Conservation (phyloP, 148 eudicot species). For the Arctostaphylos glauca region DNA sequence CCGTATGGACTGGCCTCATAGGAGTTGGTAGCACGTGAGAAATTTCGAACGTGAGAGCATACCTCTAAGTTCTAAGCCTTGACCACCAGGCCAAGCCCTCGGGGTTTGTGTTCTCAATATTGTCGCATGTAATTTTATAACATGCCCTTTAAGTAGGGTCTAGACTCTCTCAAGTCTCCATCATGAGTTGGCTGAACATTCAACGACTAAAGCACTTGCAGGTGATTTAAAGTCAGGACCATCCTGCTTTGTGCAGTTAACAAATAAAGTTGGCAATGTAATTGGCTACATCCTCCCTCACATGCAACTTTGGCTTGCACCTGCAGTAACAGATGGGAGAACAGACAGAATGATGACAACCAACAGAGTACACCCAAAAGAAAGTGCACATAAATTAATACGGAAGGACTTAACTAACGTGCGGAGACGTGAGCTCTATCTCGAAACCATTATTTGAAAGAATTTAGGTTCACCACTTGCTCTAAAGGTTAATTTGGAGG, state of each 20-base stretch:
- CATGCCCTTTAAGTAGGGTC: not conserved
- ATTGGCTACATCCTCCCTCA: not conserved
- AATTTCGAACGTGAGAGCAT: too few species aligned
- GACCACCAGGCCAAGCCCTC: too few species aligned
- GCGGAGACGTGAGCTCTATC: not conserved
- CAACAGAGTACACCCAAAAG: not conserved
- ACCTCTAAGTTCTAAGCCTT: too few species aligned
- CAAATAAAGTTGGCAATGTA: not conserved
- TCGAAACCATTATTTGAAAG: not conserved
- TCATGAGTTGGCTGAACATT: not conserved
- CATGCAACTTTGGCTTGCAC: not conserved
- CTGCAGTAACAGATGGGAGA: not conserved
- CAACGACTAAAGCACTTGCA: not conserved
- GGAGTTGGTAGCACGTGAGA: too few species aligned
- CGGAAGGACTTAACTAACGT: not conserved
- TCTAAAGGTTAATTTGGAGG: not conserved
- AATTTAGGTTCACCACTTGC: not conserved
- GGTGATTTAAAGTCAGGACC: not conserved
- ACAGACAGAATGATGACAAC: not conserved
- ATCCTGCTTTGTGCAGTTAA: not conserved
- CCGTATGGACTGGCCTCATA: too few species aligned
- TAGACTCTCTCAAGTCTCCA: slow-evolving; percentile 8
- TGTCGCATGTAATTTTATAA: not conserved
- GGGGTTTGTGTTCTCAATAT: not conserved
- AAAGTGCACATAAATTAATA: not conserved